These are phyloP conservation scores for Clarireedia hainanense DNA, from an alignment of 2,329 filamentous ascomycete species.

Conservation along the genomic window DNA sequence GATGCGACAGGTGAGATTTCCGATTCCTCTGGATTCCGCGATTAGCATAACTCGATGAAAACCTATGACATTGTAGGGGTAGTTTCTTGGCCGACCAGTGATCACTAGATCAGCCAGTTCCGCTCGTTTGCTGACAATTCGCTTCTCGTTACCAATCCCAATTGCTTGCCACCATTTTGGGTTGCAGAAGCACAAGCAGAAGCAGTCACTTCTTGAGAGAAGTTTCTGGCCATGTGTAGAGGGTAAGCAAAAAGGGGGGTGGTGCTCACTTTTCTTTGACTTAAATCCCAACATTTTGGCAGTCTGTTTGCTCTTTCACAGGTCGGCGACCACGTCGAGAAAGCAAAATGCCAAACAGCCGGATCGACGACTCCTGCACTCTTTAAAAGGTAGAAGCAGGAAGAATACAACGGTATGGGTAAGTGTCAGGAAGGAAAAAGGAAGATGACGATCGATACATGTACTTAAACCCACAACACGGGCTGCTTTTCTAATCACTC, in stretches of 20 bases:
- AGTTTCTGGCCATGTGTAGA: neutral
- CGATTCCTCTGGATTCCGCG: neutral
- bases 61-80: neutral
- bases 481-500: slow-evolving; percentile 1
- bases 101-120: neutral
- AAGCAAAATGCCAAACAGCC: neutral
- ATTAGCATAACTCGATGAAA: neutral
- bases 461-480: neutral
- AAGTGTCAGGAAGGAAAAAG: neutral
- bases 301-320: neutral
- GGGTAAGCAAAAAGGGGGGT: neutral
- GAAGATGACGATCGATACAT: neutral
- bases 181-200: no score
- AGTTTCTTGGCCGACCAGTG: neutral
- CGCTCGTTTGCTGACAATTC: no score
- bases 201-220: no score
- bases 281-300: neutral
- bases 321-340: neutral
- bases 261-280: slow-evolving; percentile 1
- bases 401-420: neutral
- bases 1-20: neutral
- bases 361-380: neutral
- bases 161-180: neutral
- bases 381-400: neutral
- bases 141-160: neutral